Base-by-base conservation (phyloP, 352 stramenopile species). In the Globisporangium nodosum region DNA sequence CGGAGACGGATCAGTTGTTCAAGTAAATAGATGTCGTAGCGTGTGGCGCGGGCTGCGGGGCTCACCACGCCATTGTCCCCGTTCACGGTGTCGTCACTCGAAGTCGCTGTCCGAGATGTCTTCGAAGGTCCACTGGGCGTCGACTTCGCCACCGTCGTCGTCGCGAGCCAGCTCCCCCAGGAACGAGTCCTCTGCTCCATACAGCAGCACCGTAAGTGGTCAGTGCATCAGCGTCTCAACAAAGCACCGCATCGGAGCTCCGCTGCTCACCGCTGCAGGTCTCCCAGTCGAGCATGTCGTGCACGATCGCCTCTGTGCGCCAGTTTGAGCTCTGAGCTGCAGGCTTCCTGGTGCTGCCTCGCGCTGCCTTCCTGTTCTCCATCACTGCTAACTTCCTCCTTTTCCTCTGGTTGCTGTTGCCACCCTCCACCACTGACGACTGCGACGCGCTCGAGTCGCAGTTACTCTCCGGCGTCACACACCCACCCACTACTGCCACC, bases 101-200 rank as follows among this genome's bases (percentile, higher is more conserved):
- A 89, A 91, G 52, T 88, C 78, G 53, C 71, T 88, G 43, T 91
- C 81, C 0, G 74, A 80, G 20, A 92, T 73, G 48, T 87, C 77
- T 13, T 85, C 69, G 47, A 81, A 86, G 31, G 64, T 45, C 81
- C 81, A 91, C 11, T 61, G 50, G 24, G 65, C 65, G 5, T 27
- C 30, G 39, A 71, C 59, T 9, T 58, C 33, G 1, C 61, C 61
- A 35, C n/a, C 49, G 2, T 43, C 35, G 20, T 3, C 16, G n/a
- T 73, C 30, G 16, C 7, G 15, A 11, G 71, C 63, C 6, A 16
- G 40, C 15, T 72, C 54, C n/a, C 53, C 31, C 1, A 60, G 21
- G 24, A 85, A 71, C 2, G 76, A 47, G 9, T 73, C 73, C n/a
- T 65, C 71, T 63, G 54, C 47, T 37, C 33, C 33, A 13, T 24